A percentile compares a stretch with the other conserved stretches of the same genome.
phyloP scores from a whole-genome alignment of 352 stramenopile genomes.

The Pythium periplocum region DNA sequence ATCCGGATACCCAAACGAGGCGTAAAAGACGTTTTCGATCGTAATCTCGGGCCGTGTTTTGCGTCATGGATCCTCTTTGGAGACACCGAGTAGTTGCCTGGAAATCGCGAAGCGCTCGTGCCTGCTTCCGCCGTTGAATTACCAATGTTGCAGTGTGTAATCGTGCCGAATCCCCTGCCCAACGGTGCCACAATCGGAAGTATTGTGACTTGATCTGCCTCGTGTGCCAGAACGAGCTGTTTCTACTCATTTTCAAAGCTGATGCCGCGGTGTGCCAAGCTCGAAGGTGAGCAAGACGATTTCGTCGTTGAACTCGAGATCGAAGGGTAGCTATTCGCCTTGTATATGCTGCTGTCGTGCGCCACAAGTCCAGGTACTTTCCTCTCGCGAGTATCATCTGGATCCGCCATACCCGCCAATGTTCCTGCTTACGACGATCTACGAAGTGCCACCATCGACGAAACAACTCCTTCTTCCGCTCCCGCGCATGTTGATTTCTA shows the following conservation, averaged over 20 bases:
- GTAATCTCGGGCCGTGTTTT: no score
- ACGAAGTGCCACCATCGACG: conserved; percentile 12
- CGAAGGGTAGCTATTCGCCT: conserved; percentile 2
- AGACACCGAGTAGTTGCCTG: no score
- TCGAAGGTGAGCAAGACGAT: not conserved
- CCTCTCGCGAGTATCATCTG: conserved; percentile 8
- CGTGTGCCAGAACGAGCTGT: conserved; percentile 15
- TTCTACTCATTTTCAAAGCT: conserved; percentile 1
- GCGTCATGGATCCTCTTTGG: no score
- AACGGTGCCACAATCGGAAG: conserved; percentile 11
- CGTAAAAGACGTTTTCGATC: no score
- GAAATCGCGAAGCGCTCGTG: not conserved
- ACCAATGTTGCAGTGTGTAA: not conserved
- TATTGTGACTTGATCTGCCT: conserved; percentile 8
- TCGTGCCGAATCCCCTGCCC: conserved; percentile 2
- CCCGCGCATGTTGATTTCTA: no score
- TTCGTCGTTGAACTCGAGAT: not conserved
- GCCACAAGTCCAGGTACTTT: conserved; percentile 14
- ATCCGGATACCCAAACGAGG: no score
- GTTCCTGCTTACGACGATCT: conserved; percentile 7
- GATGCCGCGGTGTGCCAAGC: conserved; percentile 6
- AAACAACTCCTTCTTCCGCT: not conserved
- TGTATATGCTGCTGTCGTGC: not conserved
- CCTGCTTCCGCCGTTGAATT: conserved; percentile 1
- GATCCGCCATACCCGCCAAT: conserved; percentile 5